Base-by-base conservation (phyloP, 371 early-diverging fungal species). In the Phascolomyces articulosus region DNA sequence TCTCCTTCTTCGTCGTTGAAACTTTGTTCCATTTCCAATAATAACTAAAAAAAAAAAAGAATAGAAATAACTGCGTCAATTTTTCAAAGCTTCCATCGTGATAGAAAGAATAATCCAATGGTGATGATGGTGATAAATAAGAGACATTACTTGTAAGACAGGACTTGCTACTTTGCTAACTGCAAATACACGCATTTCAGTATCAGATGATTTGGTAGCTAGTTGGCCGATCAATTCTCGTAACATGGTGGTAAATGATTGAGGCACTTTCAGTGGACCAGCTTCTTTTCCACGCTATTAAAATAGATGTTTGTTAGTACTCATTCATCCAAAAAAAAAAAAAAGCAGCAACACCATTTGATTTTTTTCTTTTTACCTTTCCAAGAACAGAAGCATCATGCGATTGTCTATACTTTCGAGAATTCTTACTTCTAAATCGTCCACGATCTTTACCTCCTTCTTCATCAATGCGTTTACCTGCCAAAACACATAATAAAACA, bases 111-210 rank as follows among this genome's bases (percentile, higher is more conserved):
- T 9, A 9, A 34, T 34, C 6, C 11, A 34, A 34, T 34, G 11
- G 34, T 34, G 6, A 11, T 6, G 31, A 31, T 9, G 11, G 2
- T 9, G 2, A 34, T 34, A 6, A 34, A 34, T 1, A 9, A 9
- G 34, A 34, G 11, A 34, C 6, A 34, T 34, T 34, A 80, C 77
- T 67, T 95, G 95, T 47, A 94, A 71, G 0, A 93, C 91, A 1
- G 94, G 94, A 72, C 85, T 93, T 38, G 91, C 93, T 8, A 91
- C 86, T 28, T 83, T 80, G 64, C 92, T 85, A 1, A 85, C 81
- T 6, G 90, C 86, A 38, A 88, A 73, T 0, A 77, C 74, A 26
- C 90, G 86, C 16, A 90, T 76, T 57, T 86, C 85, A 7, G 84
- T 76, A 53, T 87, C 89, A 9, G 73, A 71, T 40, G 87, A 69